Conservation (phyloP, 1,284 basidiomycete genomes). For the Puccinia horiana region DNA sequence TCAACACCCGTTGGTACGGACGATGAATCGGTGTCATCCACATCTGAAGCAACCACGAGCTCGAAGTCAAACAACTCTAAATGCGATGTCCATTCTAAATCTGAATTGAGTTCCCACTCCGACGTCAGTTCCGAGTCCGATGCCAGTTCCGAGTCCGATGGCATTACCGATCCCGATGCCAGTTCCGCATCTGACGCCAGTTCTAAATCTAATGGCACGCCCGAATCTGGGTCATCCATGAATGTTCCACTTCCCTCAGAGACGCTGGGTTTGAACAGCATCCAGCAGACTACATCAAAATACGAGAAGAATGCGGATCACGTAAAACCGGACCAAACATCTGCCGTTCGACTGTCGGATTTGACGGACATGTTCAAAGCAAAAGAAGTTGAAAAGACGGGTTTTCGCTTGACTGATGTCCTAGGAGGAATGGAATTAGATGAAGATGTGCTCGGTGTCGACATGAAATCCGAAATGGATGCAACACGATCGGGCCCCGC, state of each 20-base stretch:
- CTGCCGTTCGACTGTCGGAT: constrained; percentile 26
- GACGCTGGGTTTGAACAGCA: background rate
- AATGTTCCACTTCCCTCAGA: background rate
- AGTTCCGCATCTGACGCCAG: background rate
- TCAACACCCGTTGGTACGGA: background rate
- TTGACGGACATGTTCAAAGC: constrained; percentile 48
- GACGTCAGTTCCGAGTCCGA: background rate
- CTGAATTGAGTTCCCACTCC: background rate
- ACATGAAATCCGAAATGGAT: background rate
- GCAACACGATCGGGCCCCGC: background rate
- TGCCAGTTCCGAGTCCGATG: background rate
- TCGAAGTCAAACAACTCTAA: background rate
- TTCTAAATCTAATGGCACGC: background rate
- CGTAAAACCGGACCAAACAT: background rate
- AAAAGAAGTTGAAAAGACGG: constrained; percentile 43
- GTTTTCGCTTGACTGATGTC: constrained; percentile 28
- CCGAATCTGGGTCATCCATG: background rate
- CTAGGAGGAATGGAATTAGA: constrained; percentile 42
- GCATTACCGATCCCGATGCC: too few species aligned
- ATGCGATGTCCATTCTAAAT: background rate
- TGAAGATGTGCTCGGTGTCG: background rate
- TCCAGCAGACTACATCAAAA: background rate
- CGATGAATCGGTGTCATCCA: background rate
- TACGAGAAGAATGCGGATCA: background rate
- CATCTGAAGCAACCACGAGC: background rate